A percentile compares a stretch with the other conserved stretches of the same genome.
phyloP scores from a whole-genome alignment of 164 flowering plant species.

The Protea cynaroides region DNA sequence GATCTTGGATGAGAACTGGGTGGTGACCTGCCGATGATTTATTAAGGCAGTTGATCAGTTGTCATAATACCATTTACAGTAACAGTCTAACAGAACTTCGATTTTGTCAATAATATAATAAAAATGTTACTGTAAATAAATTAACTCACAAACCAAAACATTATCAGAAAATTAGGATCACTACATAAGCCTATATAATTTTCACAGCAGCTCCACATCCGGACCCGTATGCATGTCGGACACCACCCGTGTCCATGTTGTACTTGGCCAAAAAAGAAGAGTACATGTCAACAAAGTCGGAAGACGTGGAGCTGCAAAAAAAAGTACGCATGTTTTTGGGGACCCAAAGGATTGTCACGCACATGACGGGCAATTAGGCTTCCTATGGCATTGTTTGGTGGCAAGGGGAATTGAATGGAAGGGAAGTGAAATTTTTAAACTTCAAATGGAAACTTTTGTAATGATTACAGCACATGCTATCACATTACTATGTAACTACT shows the following conservation, averaged over 20 bases:
- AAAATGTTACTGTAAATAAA: background rate
- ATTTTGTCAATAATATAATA: background rate
- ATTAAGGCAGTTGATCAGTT: background rate
- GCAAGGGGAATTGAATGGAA: too few relatives aligned
- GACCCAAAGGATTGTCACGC: background rate
- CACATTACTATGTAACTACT: too few relatives aligned
- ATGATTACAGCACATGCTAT: too few relatives aligned
- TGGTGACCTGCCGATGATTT: slow-evolving; percentile 48
- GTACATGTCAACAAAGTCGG: background rate
- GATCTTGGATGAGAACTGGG: slow-evolving; percentile 47
- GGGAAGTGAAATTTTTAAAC: too few relatives aligned
- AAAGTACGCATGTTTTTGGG: background rate
- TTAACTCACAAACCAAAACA: background rate
- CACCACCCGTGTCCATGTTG: background rate
- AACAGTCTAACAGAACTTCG: background rate
- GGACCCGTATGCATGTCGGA: too few relatives aligned
- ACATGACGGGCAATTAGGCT: background rate
- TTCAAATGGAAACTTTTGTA: too few relatives aligned
- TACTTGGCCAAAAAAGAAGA: background rate
- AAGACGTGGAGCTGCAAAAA: background rate
- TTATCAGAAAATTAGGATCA: background rate
- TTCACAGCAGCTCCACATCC: too few relatives aligned
- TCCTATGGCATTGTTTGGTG: too few relatives aligned
- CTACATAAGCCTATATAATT: too few relatives aligned
- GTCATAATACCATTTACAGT: background rate